Conservation (phyloP, 257 asterid genomes). For the Ilex asprella region DNA sequence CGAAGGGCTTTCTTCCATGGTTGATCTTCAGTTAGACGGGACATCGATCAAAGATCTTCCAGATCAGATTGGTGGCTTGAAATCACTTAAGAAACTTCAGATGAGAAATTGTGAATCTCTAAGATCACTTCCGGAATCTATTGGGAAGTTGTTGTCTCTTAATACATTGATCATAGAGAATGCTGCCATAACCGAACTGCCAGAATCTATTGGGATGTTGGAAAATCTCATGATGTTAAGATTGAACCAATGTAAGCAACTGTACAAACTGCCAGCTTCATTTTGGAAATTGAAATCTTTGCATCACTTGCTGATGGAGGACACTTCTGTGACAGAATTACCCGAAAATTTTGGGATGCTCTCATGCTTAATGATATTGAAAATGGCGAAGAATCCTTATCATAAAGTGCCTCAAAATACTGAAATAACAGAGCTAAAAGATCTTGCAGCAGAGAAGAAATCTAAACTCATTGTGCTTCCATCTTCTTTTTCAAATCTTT, state of each 20-base stretch:
- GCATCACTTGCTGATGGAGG: constrained; percentile 16
- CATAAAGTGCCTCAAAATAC: not conserved
- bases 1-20: constrained; percentile 16
- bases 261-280: constrained; percentile 15
- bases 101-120: constrained; percentile 21
- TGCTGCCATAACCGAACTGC: constrained; percentile 25
- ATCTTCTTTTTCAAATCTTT: constrained; percentile 24
- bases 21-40: constrained; percentile 15
- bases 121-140: constrained; percentile 19
- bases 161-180: constrained; percentile 13
- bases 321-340: constrained; percentile 19
- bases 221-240: constrained; percentile 18
- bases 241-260: constrained; percentile 21
- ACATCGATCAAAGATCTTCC: constrained; percentile 15
- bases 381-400: constrained; percentile 21
- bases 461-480: constrained; percentile 18
- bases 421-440: not conserved
- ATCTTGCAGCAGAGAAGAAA: not conserved
- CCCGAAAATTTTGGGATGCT: constrained; percentile 27
- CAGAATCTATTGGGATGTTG: constrained; percentile 20
- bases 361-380: constrained; percentile 20
- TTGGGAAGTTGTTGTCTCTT: constrained; percentile 22
- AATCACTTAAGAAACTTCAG: constrained; percentile 22
- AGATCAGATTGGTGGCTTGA: constrained; percentile 14
- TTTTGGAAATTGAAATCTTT: constrained; percentile 19